phyloP scores from a whole-genome alignment of 805 yeast genomes.

The Saturnispora serradocipensis region DNA sequence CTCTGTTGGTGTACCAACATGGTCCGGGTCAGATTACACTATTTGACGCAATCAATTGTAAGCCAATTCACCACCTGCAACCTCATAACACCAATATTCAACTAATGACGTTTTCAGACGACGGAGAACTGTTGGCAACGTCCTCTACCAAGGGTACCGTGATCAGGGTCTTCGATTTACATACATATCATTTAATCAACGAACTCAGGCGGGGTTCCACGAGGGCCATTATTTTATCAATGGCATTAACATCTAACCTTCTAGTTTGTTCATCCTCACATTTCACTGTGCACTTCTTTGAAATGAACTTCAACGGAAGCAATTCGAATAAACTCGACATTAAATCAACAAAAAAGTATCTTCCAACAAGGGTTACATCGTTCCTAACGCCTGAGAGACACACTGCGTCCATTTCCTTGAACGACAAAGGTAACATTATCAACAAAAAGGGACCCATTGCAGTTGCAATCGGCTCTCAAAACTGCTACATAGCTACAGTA shows the following conservation, averaged over 20 bases:
- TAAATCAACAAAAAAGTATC: conserved; percentile 28
- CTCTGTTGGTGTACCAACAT: conserved; percentile 49
- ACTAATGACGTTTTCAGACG: conserved; percentile 55
- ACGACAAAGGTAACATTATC: background rate
- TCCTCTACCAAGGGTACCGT: conserved; percentile 89
- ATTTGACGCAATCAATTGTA: conserved; percentile 65
- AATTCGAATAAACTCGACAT: background rate
- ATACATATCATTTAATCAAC: conserved; percentile 50
- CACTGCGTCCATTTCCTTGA: conserved; percentile 75
- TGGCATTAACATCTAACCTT: conserved; percentile 65
- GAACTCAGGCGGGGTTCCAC: conserved; percentile 85
- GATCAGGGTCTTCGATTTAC: conserved; percentile 67
- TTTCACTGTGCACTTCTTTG: conserved; percentile 84
- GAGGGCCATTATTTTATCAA: conserved; percentile 68
- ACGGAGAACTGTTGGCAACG: conserved; percentile 77
- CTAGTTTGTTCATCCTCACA: conserved; percentile 82
- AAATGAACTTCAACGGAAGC: background rate
- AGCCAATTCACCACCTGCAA: conserved; percentile 71
- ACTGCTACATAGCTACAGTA: conserved; percentile 58
- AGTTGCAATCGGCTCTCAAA: conserved; percentile 29
- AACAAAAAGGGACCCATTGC: conserved; percentile 17
- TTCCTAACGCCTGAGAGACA: conserved; percentile 84
- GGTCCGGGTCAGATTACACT: conserved; percentile 63
- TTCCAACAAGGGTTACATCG: conserved; percentile 73
- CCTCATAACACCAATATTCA: conserved; percentile 81